Evolutionary conservation across 1,139 yeast genomes (phyloP), one percentile per base, ranked within the genome.

Genomic region (Hansenula lynferdii): DNA sequence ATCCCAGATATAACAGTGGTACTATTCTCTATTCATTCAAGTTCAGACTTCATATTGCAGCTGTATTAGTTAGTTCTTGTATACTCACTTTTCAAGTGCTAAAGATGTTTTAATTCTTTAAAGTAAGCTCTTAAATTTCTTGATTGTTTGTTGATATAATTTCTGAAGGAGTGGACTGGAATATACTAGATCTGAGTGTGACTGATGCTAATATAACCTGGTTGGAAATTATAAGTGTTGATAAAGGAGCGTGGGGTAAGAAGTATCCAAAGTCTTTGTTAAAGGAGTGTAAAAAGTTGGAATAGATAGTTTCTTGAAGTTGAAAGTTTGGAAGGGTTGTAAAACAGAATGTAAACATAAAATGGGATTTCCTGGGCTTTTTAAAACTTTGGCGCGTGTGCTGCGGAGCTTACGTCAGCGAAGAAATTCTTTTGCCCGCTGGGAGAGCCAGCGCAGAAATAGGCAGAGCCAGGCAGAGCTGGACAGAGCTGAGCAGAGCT

Each of bases 271-370:
- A 12, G 12, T 24, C 15, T 15, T 24, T 24, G 15, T 19, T 27
- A 43, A 47, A 48, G 50, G 52, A 48, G 45, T 43, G 52, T 47
- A 47, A 39, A 41, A 42, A 47, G 51, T 47, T 47, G 51, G 51
- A 45, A 42, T 32, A 20, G 29, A 35, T 34, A 26, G 23, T 30
- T 32, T 23, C n/a, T n/a, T n/a, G n/a, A n/a, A n/a, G n/a, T n/a
- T 24, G 17, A 4, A 16, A 14, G 5, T 26, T 15, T 27, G 14
- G 30, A 29, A 16, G 11, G 18, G 6, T 24, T 21, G 10, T n/a
- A 9, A 12, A 14, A 16, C 24, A 17, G 19, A 17, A 29, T 22
- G 33, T 31, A 31, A 31, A 31, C 33, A 31, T 5, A 23, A 14
- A 16, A 6, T 27, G 20, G 29, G 20, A 20, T 17, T 17, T 9